These are phyloP conservation scores for Suhomyces pyralidae DNA, from an alignment of 805 yeast genomes.

Conservation along the genomic window DNA sequence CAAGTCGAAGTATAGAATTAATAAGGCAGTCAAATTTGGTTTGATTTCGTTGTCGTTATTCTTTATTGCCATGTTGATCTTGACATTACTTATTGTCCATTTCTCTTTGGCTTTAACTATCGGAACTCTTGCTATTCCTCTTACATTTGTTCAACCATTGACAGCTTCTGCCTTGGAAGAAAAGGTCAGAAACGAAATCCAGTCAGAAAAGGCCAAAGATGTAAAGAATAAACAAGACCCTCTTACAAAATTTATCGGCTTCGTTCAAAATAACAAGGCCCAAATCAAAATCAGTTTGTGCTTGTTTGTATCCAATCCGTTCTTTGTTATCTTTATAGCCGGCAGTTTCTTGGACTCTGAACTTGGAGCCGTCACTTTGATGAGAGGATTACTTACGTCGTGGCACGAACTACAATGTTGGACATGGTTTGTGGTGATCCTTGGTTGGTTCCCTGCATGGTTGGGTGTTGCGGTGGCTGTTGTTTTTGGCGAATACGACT, in stretches of 20 bases:
- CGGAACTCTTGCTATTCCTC: conserved; percentile 71
- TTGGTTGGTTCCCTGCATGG: conserved; percentile 90
- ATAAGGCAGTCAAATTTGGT: conserved; percentile 22
- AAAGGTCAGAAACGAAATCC: conserved; percentile 1
- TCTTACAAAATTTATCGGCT: not conserved
- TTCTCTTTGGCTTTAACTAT: conserved; percentile 75
- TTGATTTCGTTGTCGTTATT: conserved; percentile 49
- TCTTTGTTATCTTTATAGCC: conserved; percentile 24
- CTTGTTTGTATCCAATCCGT: conserved; percentile 53
- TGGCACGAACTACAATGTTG: conserved; percentile 73
- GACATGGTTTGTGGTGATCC: conserved; percentile 75
- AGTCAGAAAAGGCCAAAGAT: not conserved
- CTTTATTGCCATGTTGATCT: conserved; percentile 61
- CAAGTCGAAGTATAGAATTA: conserved; percentile 12
- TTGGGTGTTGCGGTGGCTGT: conserved; percentile 29
- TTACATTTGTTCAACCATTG: conserved; percentile 56
- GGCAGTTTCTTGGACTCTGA: conserved; percentile 29
- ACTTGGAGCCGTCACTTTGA: conserved; percentile 36
- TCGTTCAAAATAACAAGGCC: conserved; percentile 9
- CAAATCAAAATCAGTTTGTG: conserved; percentile 23
- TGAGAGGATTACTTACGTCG: conserved; percentile 54
- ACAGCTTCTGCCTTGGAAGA: conserved; percentile 13
- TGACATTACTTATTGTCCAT: conserved; percentile 75
- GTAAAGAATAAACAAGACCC: conserved; percentile 5
- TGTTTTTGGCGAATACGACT: conserved; percentile 27